Conservation (phyloP, 352 stramenopile genomes). For the Phytophthora constricta region DNA sequence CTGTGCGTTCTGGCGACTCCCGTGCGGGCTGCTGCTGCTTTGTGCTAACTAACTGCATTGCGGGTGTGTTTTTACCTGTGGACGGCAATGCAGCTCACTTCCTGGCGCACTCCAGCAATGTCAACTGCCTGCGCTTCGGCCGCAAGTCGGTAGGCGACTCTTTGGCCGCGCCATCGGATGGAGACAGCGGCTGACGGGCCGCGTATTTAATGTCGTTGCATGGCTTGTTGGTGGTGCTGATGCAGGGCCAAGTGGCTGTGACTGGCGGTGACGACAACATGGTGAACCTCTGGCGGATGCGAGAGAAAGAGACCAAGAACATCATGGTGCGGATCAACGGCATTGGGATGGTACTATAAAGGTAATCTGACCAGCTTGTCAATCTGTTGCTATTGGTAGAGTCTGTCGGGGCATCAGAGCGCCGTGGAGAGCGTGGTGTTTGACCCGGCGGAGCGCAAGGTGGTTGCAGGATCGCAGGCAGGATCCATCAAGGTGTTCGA, state of each 20-base stretch:
- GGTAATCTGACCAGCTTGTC: not conserved
- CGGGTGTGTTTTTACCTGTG: not conserved
- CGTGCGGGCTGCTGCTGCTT: not conserved
- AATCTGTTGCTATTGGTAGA: slow-evolving; percentile 43
- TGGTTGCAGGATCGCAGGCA: slow-evolving; percentile 78
- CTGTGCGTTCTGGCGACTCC: slow-evolving; percentile 40
- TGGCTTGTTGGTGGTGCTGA: slow-evolving; percentile 5
- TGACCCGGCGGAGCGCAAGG: slow-evolving; percentile 75
- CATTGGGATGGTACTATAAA: no score
- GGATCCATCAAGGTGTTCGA: slow-evolving; percentile 90
- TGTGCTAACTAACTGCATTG: not conserved
- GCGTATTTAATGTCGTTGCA: not conserved
- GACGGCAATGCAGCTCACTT: slow-evolving; percentile 63
- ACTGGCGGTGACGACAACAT: slow-evolving; percentile 82
- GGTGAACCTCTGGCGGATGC: slow-evolving; percentile 88
- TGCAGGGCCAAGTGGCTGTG: slow-evolving; percentile 78
- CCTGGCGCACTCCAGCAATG: slow-evolving; percentile 77
- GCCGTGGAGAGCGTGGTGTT: slow-evolving; percentile 84
- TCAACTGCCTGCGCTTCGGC: slow-evolving; percentile 86
- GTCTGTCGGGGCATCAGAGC: slow-evolving; percentile 75
- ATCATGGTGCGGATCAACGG: no score
- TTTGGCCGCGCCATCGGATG: not conserved
- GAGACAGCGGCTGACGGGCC: no score
- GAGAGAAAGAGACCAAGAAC: slow-evolving; percentile 89
- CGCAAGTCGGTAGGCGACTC: slow-evolving; percentile 69